Evolutionary conservation across 768 basidiomycete species (phyloP).

Genomic region (Phlebiopsis flavidoalba): DNA sequence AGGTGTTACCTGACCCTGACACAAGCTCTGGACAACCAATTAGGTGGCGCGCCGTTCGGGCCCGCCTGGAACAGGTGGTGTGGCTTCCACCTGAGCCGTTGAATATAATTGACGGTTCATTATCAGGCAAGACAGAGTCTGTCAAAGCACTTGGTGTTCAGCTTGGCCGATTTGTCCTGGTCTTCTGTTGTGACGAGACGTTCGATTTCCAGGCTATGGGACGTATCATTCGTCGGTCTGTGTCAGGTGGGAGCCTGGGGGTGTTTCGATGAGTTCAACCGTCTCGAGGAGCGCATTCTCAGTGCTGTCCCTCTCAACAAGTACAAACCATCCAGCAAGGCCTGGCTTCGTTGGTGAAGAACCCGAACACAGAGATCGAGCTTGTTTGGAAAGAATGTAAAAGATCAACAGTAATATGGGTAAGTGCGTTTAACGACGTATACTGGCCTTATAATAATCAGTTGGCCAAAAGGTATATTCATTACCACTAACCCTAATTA

Average conservation of each 20-base stretch:
- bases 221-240: slow-evolving; percentile 94
- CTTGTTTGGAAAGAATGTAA: slow-evolving; percentile 88
- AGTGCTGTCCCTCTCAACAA: slow-evolving; percentile 99
- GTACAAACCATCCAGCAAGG: slow-evolving; percentile 98
- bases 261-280: slow-evolving; percentile 97
- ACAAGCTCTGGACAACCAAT: slow-evolving; percentile 90
- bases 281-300: slow-evolving; percentile 95
- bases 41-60: slow-evolving; percentile 97
- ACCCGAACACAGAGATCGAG: slow-evolving; percentile 89
- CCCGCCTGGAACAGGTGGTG: slow-evolving; percentile 94
- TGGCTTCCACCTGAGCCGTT: slow-evolving; percentile 4
- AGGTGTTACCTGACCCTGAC: slow-evolving; percentile 95
- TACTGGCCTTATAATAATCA: not conserved
- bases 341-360: slow-evolving; percentile 72
- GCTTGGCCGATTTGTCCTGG: slow-evolving; percentile 96
- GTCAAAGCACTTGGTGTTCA: slow-evolving; percentile 98
- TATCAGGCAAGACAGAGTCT: slow-evolving; percentile 92
- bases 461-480: slow-evolving; percentile 67
- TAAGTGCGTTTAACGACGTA: slow-evolving; percentile 21
- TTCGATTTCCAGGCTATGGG: slow-evolving; percentile 99
- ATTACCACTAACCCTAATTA: slow-evolving; percentile 99
- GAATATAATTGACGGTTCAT: not conserved
- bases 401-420: slow-evolving; percentile 94
- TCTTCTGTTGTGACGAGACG: slow-evolving; percentile 99
- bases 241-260: slow-evolving; percentile 99